Percentiles rank a stretch among this genome's conserved stretches.
phyloP scores from a whole-genome alignment of 345 rosid genomes.

The Acer saccharum region DNA sequence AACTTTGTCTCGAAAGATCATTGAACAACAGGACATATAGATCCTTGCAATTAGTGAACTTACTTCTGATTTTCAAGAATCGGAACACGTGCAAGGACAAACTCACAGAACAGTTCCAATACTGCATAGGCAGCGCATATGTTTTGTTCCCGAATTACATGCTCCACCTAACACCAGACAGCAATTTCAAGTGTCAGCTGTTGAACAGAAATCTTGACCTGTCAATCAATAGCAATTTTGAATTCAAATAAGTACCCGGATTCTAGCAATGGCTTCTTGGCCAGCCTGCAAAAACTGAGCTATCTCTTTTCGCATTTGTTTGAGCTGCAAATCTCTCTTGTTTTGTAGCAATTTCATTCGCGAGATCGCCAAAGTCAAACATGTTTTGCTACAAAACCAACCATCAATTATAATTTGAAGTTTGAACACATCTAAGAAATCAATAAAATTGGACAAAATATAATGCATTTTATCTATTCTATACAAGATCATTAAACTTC shows the following conservation, averaged over 20 bases:
- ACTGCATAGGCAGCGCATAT: slow-evolving; percentile 84
- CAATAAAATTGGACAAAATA: neutral
- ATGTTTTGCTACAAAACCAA: slow-evolving; percentile 67
- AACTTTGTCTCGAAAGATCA: neutral
- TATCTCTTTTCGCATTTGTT: slow-evolving; percentile 90
- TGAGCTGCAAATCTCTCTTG: slow-evolving; percentile 90
- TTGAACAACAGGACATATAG: neutral
- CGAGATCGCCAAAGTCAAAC: slow-evolving; percentile 72
- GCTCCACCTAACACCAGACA: slow-evolving; percentile 72
- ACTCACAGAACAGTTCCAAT: slow-evolving; percentile 88
- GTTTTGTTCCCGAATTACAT: slow-evolving; percentile 86
- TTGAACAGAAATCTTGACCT: slow-evolving; percentile 10
- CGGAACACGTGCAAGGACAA: slow-evolving; percentile 83
- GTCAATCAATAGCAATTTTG: neutral
- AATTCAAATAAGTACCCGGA: slow-evolving; percentile 52
- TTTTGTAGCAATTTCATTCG: slow-evolving; percentile 88
- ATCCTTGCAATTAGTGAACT: slow-evolving; percentile 20
- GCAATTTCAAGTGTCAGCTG: neutral
- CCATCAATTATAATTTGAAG: slow-evolving; percentile 4
- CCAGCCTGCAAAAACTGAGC: slow-evolving; percentile 94
- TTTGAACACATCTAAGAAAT: neutral
- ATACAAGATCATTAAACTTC: neutral
- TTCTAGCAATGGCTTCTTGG: slow-evolving; percentile 93
- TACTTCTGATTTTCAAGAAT: slow-evolving; percentile 85
- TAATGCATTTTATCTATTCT: neutral